Percentiles rank a stretch among this genome's conserved stretches.
Conservation (phyloP, 441 rosid genomes). For the Populus hybrid region DNA sequence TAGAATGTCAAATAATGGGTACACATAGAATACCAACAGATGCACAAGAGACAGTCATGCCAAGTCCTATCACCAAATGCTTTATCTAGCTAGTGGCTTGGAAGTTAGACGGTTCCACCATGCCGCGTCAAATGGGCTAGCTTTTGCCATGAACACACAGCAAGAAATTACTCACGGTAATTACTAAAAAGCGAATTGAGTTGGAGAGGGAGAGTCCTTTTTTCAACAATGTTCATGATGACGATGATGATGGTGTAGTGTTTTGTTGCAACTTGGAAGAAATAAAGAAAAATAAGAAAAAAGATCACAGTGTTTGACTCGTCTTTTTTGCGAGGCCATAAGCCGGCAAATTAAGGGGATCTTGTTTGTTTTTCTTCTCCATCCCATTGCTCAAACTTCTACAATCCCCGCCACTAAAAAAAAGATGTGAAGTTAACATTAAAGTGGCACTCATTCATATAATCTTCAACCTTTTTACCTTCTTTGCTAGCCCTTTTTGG, state of each 20-base stretch:
- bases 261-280: constrained; percentile 26
- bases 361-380: constrained; percentile 1
- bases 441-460: constrained; percentile 24
- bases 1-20: neutral
- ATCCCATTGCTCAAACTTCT: constrained; percentile 13
- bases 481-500: neutral
- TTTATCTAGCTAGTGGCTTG: constrained; percentile 10
- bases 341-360: constrained; percentile 24
- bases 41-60: constrained; percentile 12
- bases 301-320: constrained; percentile 27
- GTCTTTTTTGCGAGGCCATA: constrained; percentile 8
- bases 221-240: constrained; percentile 15
- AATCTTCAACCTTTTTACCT: neutral
- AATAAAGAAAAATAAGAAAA: constrained; percentile 1
- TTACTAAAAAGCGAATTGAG: neutral
- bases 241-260: constrained; percentile 13
- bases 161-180: neutral
- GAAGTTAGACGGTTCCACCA: constrained; percentile 5
- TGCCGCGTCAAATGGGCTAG: neutral
- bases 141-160: neutral
- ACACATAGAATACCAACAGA: constrained; percentile 1
- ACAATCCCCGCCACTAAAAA: constrained; percentile 8
- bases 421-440: neutral
- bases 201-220: neutral
- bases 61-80: neutral